Evolutionary conservation across 2,329 filamentous ascomycete species (phyloP), one percentile per base, ranked within the genome.

Genomic region (Orbilia quercus): DNA sequence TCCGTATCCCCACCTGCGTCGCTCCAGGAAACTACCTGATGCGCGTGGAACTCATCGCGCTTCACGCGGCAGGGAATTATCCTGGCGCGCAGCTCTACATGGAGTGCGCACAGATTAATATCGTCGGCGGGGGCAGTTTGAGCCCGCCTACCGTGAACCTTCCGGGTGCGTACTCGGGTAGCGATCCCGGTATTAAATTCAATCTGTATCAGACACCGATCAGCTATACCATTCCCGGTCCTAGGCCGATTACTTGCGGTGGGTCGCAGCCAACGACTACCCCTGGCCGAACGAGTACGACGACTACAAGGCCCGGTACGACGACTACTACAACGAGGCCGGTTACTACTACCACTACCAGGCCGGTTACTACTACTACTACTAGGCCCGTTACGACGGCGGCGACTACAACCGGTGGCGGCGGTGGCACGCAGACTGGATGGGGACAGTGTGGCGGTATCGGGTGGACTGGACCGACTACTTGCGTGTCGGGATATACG

Each of bases 171-270:
- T 79, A 79, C 53, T 23, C 55, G 16, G 74, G 74, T 31, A 38
- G 69, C 22, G 70, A 75, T 55, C 73, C 72, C 1, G 74, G 66
- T 14, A 76, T 77, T 73, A 76, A 66, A 16, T 66, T 76, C 22
- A 60, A 44, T 51, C 55, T 70, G 34, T 67, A 83, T 78, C 69
- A 65, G 23, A n/a, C n/a, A 12, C 36, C 63, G 57, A 78, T 79
- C 69, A 80, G 76, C 64, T 83, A 83, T 78, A 79, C 79, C 14
- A 80, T 82, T 58, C 82, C 82, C 44, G 82, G 82, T 18, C 82
- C 82, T 3, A 65, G 70, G 11, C 70, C 72, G n/a, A 66, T 77
- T 63, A 75, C 60, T 36, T 77, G 76, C 64, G 74, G 75, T 18
- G 65, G 55, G 2, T 50, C 62, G 11, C 18, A 55, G 1, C 53